Evolutionary conservation across 345 rosid genomes (phyloP), one percentile per base, ranked within the genome.

Genomic region (Adansonia digitata): DNA sequence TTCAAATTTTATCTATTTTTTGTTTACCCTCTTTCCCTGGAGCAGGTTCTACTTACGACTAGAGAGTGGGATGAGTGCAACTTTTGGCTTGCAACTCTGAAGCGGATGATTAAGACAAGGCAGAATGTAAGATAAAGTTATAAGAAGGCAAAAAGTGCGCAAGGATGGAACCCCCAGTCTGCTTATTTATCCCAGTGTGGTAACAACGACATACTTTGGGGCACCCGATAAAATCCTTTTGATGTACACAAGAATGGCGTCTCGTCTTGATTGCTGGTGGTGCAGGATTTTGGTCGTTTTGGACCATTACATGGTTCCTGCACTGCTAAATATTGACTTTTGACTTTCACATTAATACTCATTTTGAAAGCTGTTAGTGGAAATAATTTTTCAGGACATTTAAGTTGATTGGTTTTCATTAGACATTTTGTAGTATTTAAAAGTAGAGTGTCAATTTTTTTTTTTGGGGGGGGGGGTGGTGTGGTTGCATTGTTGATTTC

Each of bases 61-160:
- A 93, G 89, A 35, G 98, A 96, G 80, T 96, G 99, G 99, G 98
- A 96, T 74, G 99, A 96, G 82, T 93, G 99, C 85, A 93, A 89
- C 82, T 92, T 91, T 86, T 96, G 99, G 99, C 86, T 96, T 75
- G 88, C 97, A 18, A 84, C 92, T 0, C 86, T 96, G 5, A 96
- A 96, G 82, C 86, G 98, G 77, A 96, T 92, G 99, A 93, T 96
- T 79, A 96, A 93, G 84, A 81, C 92, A 5, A 88, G 92, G 83
- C 99, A 96, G 84, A 87, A 80, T 55, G 83, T 86, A 69, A 90
- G 98, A 83, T 91, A 81, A n/a, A 87, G 39, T 45, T 3, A 17
- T 27, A 26, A 37, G 73, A 79, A 75, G 48, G 37, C 26, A 34
- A 4, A 56, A 62, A 55, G 61, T 59, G 53, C 10, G 43, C 18